These are phyloP conservation scores for Coemansia sp. DNA, from an alignment of 192 early-diverging fungal genomes.

Conservation along the genomic window DNA sequence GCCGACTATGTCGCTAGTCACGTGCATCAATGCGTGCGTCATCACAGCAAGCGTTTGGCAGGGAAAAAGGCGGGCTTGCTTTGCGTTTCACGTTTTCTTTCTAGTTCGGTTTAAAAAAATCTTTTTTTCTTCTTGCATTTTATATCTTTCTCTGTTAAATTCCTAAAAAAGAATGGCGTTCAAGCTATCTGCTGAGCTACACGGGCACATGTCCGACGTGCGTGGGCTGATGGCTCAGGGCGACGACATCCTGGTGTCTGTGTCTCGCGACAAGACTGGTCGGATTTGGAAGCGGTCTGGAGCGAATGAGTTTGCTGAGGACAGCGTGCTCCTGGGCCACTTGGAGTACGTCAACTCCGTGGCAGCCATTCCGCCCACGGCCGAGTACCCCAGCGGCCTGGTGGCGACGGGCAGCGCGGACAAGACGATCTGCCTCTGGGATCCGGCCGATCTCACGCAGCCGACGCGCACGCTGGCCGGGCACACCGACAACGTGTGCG, in stretches of 20 bases:
- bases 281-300: constrained; percentile 70
- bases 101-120: constrained; percentile 1
- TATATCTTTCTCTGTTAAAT: neutral
- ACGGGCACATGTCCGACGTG: constrained; percentile 65
- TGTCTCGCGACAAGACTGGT: constrained; percentile 76
- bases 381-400: constrained; percentile 72
- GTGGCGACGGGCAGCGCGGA: constrained; percentile 85
- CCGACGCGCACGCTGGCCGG: constrained; percentile 75
- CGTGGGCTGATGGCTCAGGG: constrained; percentile 65
- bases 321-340: constrained; percentile 67
- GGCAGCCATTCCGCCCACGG: constrained; percentile 61
- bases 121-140: neutral
- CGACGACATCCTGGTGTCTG: constrained; percentile 66
- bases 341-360: constrained; percentile 81
- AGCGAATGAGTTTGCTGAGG: constrained; percentile 57
- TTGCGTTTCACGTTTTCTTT: neutral
- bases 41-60: neutral
- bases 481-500: constrained; percentile 88
- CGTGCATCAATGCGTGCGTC: constrained; percentile 2
- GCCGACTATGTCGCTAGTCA: neutral
- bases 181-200: constrained; percentile 59
- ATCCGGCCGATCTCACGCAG: constrained; percentile 60
- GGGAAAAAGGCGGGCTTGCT: no score
- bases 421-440: constrained; percentile 82
- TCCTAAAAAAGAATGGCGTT: constrained; percentile 23